phyloP scores from a whole-genome alignment of 1,284 basidiomycete genomes.

The Apiotrichum laibachii region DNA sequence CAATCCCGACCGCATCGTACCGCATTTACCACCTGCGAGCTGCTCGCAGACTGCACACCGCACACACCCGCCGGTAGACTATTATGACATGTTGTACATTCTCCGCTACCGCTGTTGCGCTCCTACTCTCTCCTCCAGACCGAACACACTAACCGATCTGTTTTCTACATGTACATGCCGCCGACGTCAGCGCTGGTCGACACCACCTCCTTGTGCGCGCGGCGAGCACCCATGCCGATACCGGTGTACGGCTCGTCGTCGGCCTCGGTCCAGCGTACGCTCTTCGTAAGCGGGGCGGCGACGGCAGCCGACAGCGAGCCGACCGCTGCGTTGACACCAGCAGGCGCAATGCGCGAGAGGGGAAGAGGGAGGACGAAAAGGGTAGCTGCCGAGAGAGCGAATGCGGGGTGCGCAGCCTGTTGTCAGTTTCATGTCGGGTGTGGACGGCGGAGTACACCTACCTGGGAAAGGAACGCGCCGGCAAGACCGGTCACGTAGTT shows the following conservation, averaged over 20 bases:
- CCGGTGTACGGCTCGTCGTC: slow-evolving; percentile 41
- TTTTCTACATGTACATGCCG: slow-evolving; percentile 38
- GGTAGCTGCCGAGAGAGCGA: slow-evolving; percentile 8
- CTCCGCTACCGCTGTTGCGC: not conserved
- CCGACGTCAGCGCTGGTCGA: slow-evolving; percentile 17
- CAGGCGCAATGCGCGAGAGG: slow-evolving; percentile 25
- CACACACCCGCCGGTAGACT: not conserved
- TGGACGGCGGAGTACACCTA: slow-evolving; percentile 8
- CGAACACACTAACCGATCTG: not conserved
- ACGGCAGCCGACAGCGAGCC: not conserved
- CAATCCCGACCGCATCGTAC: too few species aligned
- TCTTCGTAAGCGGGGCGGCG: not conserved
- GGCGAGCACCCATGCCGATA: slow-evolving; percentile 34
- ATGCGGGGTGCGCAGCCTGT: slow-evolving; percentile 32
- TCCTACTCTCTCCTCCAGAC: not conserved
- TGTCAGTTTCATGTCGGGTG: slow-evolving; percentile 9
- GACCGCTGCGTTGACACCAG: slow-evolving; percentile 13
- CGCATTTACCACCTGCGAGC: too few species aligned
- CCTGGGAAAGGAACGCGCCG: slow-evolving; percentile 33
- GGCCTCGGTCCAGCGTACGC: slow-evolving; percentile 32
- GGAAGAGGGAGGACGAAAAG: slow-evolving; percentile 40
- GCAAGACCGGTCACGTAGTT: slow-evolving; percentile 43
- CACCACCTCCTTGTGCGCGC: slow-evolving; percentile 1
- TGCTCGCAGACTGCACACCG: not conserved
- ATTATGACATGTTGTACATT: slow-evolving; percentile 11